Base-by-base conservation (phyloP, 2,329 filamentous ascomycete species). In the Colletotrichum sp. region DNA sequence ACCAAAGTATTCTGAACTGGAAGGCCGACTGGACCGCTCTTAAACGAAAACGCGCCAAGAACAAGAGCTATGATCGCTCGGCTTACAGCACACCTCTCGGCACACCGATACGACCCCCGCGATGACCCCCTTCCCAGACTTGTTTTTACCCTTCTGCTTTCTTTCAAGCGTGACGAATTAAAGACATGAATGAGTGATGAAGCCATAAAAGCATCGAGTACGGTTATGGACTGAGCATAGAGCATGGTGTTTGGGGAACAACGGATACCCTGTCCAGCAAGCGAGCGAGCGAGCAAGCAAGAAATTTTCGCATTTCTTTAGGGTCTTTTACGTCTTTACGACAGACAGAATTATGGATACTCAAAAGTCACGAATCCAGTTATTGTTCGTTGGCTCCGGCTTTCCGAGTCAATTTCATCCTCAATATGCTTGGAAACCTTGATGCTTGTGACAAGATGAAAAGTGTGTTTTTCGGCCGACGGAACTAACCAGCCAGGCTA, bases 1-100 rank as follows among this genome's bases (percentile, higher is more conserved):
- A 88, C 76, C 87, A 89, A 77, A 91, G 90, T 81, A 92, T 93
- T 77, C 84, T 87, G 75, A 88, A 88, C 77, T 93, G 92, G 89
- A 93, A 92, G 82, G 83, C 88, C 36, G 91, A 93, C 80, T 93
- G 91, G 88, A 83, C 86, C 12, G 82, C 84, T 18, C 84, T 92
- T 34, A 89, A 90, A 82, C 85, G 86, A 72, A 87, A 85, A 79
- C 85, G 86, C 36, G 84, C 84, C 65, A 76, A 75, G 60, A 65
- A 75, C 59, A 76, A 76, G 32, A 76, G 75, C 24, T 76, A 55
- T 59, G 75, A 75, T 52, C 72, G 71, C 60, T 74, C 71, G 36
- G 72, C 71, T 65, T 76, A 75, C 60, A 75, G 60, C 62, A 76
- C 75, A 30, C 75, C 75, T 39, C 26, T 69, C 28, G 75, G 75